These are phyloP conservation scores for Penicillium sp. DNA, from an alignment of 2,329 filamentous ascomycete species.

Conservation along the genomic window DNA sequence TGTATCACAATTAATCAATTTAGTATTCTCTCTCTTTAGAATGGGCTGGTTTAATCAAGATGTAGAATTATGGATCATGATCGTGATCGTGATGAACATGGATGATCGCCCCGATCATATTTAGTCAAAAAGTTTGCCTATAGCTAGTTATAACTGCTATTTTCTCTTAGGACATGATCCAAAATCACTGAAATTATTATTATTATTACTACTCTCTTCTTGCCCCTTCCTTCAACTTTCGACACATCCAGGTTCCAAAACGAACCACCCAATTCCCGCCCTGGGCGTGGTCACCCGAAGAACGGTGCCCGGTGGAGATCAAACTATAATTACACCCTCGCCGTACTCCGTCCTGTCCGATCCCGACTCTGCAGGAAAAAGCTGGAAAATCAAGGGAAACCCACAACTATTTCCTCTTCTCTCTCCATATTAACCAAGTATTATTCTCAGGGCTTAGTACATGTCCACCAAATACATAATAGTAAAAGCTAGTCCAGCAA, in stretches of 20 bases:
- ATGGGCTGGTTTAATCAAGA: not conserved
- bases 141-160: not conserved
- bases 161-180: not conserved
- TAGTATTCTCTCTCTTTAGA: not conserved
- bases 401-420: too few species aligned
- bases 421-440: too few species aligned
- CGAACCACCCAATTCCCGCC: slow-evolving; percentile 9
- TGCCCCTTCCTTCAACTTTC: not conserved
- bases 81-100: slow-evolving; percentile 3
- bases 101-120: not conserved
- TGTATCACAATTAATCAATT: not conserved
- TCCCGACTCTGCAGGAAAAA: not conserved
- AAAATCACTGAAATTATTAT: not conserved
- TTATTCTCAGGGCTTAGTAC: too few species aligned
- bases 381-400: too few species aligned
- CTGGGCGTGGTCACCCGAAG: slow-evolving; percentile 16
- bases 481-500: too few species aligned
- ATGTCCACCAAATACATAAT: too few species aligned
- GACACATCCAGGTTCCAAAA: slow-evolving; percentile 6
- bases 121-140: not conserved
- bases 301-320: slow-evolving; percentile 8
- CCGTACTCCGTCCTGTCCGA: not conserved
- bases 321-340: slow-evolving; percentile 1
- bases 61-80: slow-evolving; percentile 1
- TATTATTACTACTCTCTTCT: not conserved